Evolutionary conservation across 371 early-diverging fungal genomes (phyloP).

Genomic region (Mycotypha africana): DNA sequence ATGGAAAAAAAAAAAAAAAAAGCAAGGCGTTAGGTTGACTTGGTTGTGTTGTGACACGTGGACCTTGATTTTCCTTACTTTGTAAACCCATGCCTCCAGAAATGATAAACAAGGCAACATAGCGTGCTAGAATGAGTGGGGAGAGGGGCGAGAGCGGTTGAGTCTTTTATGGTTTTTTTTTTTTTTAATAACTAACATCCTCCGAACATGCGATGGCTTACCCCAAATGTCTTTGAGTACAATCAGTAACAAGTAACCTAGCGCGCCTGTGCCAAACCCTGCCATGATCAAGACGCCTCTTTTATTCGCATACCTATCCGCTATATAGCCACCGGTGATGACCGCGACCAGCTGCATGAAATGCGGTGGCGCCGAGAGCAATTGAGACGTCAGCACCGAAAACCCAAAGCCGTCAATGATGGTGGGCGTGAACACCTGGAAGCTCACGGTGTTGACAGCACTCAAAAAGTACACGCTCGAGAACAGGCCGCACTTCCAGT

Average conservation of each 20-base stretch:
- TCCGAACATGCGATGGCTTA: conserved; percentile 1
- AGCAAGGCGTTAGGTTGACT: too few species aligned
- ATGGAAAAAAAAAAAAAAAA: neutral
- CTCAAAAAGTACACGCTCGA: conserved; percentile 10
- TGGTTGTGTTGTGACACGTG: neutral
- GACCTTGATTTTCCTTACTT: conserved; percentile 9
- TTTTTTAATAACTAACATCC: neutral
- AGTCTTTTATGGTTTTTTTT: neutral
- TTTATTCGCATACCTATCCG: conserved; percentile 20
- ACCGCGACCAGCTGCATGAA: conserved; percentile 11
- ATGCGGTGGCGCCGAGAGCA: conserved; percentile 36
- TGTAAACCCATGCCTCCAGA: conserved; percentile 21
- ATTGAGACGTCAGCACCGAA: conserved; percentile 26
- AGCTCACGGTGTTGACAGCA: conserved; percentile 16
- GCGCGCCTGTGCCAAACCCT: conserved; percentile 15
- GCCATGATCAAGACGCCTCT: conserved; percentile 14
- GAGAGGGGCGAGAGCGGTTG: too few species aligned
- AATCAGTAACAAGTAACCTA: conserved; percentile 19
- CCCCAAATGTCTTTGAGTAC: conserved; percentile 22
- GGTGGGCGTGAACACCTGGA: conserved; percentile 16
- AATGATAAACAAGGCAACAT: conserved; percentile 14
- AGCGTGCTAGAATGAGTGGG: conserved; percentile 14
- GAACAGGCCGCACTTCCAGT: conserved; percentile 24
- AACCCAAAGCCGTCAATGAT: conserved; percentile 36
- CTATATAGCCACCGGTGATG: conserved; percentile 16